phyloP scores from a whole-genome alignment of 768 basidiomycete genomes.

The Steccherinum ochraceum region DNA sequence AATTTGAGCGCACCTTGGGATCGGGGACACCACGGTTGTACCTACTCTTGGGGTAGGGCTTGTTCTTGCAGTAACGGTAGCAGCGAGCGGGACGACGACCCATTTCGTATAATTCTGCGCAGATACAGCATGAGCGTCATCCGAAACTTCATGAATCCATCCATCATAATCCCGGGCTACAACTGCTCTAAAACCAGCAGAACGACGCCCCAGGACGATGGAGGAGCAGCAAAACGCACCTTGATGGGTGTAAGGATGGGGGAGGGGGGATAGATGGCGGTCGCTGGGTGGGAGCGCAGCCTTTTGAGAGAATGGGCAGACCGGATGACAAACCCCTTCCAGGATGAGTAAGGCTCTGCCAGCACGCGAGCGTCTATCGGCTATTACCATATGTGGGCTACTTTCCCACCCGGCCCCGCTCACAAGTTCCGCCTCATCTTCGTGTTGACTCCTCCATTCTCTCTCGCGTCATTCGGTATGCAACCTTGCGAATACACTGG shows the following conservation, averaged over 20 bases:
- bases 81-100: conserved; percentile 97
- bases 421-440: no score
- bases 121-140: conserved; percentile 17
- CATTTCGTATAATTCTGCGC: conserved; percentile 43
- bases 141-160: conserved; percentile 9
- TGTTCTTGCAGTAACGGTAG: conserved; percentile 99
- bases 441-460: no score
- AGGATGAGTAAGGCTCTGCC: conserved; percentile 10
- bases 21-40: conserved; percentile 99
- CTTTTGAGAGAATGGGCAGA: conserved; percentile 9
- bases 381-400: no score
- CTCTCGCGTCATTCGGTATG: no score
- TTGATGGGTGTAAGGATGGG: conserved; percentile 1
- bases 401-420: no score
- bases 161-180: conserved; percentile 14
- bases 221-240: conserved; percentile 6
- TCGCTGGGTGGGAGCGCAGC: conserved; percentile 7
- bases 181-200: conserved; percentile 4
- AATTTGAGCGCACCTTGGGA: conserved; percentile 55
- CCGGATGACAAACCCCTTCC: conserved; percentile 11
- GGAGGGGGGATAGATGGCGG: conserved; percentile 5
- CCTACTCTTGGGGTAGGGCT: conserved; percentile 92
- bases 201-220: conserved; percentile 3
- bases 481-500: no score
- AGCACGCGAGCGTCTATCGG: no score